Conservation (phyloP, 2,329 filamentous ascomycete genomes). For the Xylaria sp. region DNA sequence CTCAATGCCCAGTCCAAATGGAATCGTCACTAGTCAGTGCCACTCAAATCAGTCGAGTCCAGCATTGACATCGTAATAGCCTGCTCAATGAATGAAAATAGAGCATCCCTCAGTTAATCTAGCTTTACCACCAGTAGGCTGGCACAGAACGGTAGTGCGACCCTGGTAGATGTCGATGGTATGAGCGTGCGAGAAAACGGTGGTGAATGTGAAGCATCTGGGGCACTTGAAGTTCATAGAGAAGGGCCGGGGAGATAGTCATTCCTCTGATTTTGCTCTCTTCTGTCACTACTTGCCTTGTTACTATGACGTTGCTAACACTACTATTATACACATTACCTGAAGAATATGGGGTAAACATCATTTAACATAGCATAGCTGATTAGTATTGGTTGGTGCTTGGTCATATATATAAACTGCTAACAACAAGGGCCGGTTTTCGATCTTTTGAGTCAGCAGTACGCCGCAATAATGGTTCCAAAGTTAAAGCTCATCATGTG, state of each 20-base stretch:
- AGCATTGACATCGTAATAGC: neutral
- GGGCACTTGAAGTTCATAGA: constrained; percentile 99
- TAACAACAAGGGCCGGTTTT: neutral
- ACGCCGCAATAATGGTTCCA: neutral
- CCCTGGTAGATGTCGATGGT: constrained; percentile 99
- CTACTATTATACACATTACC: neutral
- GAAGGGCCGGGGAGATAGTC: constrained; percentile 94
- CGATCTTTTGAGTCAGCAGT: neutral
- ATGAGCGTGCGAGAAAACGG: constrained; percentile 99
- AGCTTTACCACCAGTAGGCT: constrained; percentile 99
- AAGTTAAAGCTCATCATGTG: constrained; percentile 44
- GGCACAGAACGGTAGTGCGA: constrained; percentile 99
- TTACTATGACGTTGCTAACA: neutral
- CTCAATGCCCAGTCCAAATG: no score
- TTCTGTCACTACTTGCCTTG: no score
- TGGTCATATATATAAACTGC: neutral
- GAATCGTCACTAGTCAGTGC: no score
- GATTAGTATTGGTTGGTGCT: neutral
- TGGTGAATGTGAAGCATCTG: constrained; percentile 99
- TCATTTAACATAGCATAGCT: neutral
- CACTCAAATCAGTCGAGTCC: no score
- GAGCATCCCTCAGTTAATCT: constrained; percentile 99
- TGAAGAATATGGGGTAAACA: neutral
- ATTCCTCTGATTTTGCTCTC: no score
- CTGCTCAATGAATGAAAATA: constrained; percentile 56